Conservation (phyloP, 345 rosid species). For the Eucalyptus albens region DNA sequence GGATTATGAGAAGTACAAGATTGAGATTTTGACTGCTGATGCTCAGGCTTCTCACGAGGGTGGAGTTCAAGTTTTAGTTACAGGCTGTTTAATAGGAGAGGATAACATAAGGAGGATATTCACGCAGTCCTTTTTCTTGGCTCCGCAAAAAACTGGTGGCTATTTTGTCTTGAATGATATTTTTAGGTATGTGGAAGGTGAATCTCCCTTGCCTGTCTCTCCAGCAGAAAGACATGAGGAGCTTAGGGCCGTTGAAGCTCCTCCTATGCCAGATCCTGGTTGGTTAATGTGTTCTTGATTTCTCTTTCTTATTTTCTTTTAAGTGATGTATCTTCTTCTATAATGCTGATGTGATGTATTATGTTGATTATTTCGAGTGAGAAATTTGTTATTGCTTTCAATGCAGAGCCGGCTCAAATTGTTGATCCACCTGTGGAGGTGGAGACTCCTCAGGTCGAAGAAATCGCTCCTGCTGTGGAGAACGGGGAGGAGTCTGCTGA, state of each 20-base stretch:
- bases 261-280: slow-evolving; percentile 22
- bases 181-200: slow-evolving; percentile 42
- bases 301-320: not conserved
- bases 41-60: slow-evolving; percentile 37
- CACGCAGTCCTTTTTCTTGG: slow-evolving; percentile 63
- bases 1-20: slow-evolving; percentile 33
- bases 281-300: not conserved
- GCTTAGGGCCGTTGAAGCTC: not conserved
- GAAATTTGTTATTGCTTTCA: not conserved
- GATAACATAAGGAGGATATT: slow-evolving; percentile 32
- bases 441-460: not conserved
- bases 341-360: not conserved
- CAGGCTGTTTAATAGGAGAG: slow-evolving; percentile 44
- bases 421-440: not conserved
- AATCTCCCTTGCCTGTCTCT: not conserved
- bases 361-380: not conserved
- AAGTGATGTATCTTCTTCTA: not conserved
- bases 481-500: slow-evolving; percentile 8
- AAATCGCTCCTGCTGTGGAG: slow-evolving; percentile 4
- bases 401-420: slow-evolving; percentile 18
- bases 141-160: slow-evolving; percentile 47
- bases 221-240: slow-evolving; percentile 4
- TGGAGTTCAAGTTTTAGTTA: slow-evolving; percentile 56
- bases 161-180: slow-evolving; percentile 69
- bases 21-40: slow-evolving; percentile 46